Evolutionary conservation across 768 basidiomycete species (phyloP), one percentile per base, ranked within the genome.

Genomic region (Harrya chromipes): DNA sequence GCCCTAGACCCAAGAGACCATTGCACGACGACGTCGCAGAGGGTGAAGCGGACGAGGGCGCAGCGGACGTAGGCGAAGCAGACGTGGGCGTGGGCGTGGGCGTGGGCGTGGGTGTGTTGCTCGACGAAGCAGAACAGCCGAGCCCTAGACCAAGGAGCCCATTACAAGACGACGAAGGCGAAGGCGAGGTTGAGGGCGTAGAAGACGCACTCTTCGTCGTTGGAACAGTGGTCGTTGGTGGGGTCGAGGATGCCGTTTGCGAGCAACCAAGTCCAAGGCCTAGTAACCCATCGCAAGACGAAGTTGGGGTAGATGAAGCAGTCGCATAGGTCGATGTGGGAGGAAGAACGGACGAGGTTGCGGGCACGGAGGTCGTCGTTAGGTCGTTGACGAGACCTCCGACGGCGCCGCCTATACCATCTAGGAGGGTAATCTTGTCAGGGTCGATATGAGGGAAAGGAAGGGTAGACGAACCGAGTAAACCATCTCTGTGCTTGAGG

Each of bases 401-500:
- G 16, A 57, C 1, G 40, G 40, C 4, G 23, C 39, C n/a, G 4
- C 35, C 42, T n/a, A 60, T 38, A 4, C 35, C 51, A 33, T 13
- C 64, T 66, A 37, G 37, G n/a, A 23, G 16, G 3, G 14, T 0
- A 12, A 1, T 46, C 37, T 29, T 10, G 29, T 29, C 29, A 29
- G 43, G 43, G 16, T 16, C 35, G 14, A n/a, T 0, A 3, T 6
- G 51, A 41, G 33, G 10, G 53, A 46, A 16, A 58, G 10, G 29
- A 2, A 46, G 14, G 23, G 23, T 3, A 2, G 36, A 50, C 57
- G 33, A 0, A 60, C 50, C 50, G 12, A 57, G 46, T n/a, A 62
- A 37, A 55, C 59, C 45, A 23, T 53, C 53, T 45, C 62, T 54
- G 38, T 70, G 61, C 52, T 53, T 62, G 50, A 57, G 45, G 0